phyloP scores from a whole-genome alignment of 371 early-diverging fungal species.

The Lichtheimia corymbifera region DNA sequence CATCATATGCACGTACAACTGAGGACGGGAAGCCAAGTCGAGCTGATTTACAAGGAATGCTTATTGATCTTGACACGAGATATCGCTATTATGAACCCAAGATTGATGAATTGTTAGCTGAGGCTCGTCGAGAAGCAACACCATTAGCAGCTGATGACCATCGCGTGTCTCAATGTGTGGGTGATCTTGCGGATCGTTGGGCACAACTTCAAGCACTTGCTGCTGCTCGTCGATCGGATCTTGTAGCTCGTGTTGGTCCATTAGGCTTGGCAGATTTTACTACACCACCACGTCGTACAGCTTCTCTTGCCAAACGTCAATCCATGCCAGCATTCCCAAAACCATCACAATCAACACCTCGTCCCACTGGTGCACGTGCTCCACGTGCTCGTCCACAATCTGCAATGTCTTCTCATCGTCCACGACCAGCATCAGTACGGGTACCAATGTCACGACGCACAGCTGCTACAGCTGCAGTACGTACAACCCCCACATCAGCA shows the following conservation, averaged over 20 bases:
- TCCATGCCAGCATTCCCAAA: slow-evolving; percentile 33
- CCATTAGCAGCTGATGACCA: slow-evolving; percentile 40
- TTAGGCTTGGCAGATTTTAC: slow-evolving; percentile 22
- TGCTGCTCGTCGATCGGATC: slow-evolving; percentile 47
- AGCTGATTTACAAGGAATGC: slow-evolving; percentile 54
- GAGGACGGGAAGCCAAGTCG: slow-evolving; percentile 35
- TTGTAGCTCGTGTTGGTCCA: slow-evolving; percentile 36
- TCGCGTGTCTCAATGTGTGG: slow-evolving; percentile 49
- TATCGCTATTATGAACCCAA: slow-evolving; percentile 58
- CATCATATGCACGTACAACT: slow-evolving; percentile 29
- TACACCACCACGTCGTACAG: slow-evolving; percentile 5
- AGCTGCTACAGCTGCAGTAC: neutral
- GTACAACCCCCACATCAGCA: neutral
- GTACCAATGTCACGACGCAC: neutral
- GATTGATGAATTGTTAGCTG: slow-evolving; percentile 51
- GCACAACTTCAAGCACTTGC: slow-evolving; percentile 45
- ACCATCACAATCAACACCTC: slow-evolving; percentile 32
- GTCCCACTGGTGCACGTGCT: slow-evolving; percentile 16
- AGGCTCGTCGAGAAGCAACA: slow-evolving; percentile 42
- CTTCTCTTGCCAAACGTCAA: slow-evolving; percentile 19
- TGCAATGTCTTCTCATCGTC: slow-evolving; percentile 9
- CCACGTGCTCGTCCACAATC: slow-evolving; percentile 10
- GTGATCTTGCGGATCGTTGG: slow-evolving; percentile 50
- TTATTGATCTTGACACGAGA: slow-evolving; percentile 58
- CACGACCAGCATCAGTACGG: slow-evolving; percentile 2